These are phyloP conservation scores for Akanthomyces lecanii DNA, from an alignment of 2,329 filamentous ascomycete genomes.

Conservation along the genomic window DNA sequence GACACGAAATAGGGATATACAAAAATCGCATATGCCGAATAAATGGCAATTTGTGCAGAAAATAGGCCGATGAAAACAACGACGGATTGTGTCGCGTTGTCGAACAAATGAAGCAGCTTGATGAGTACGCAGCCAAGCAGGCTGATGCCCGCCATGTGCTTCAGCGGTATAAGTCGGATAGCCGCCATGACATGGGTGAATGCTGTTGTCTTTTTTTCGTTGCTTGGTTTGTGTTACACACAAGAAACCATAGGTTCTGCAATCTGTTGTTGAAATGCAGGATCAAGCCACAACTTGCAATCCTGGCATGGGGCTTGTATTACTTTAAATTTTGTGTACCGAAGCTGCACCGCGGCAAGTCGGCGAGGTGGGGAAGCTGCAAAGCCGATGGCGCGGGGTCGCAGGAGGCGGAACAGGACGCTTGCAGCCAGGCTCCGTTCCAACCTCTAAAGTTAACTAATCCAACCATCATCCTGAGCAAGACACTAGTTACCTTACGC, in stretches of 20 bases:
- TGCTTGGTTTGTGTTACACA: too few relatives aligned
- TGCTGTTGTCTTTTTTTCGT: too few relatives aligned
- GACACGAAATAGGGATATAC: conserved; percentile 37
- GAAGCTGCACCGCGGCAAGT: conserved; percentile 11
- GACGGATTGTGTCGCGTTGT: conserved; percentile 1
- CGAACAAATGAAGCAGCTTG: conserved; percentile 11
- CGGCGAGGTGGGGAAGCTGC: conserved; percentile 9
- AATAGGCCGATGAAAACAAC: conserved; percentile 6
- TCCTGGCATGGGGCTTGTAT: background rate
- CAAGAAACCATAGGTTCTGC: background rate
- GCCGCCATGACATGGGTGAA: conserved; percentile 1
- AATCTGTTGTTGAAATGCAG: background rate
- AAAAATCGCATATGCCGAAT: conserved; percentile 31
- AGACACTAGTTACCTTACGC: background rate
- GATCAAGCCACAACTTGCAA: too few relatives aligned
- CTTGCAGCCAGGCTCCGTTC: conserved; percentile 5
- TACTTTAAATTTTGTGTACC: background rate
- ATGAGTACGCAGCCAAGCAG: conserved; percentile 6
- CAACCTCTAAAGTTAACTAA: background rate
- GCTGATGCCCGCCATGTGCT: conserved; percentile 15
- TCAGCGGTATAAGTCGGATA: conserved; percentile 16
- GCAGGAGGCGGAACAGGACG: conserved; percentile 3
- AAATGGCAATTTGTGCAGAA: conserved; percentile 9
- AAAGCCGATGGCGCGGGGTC: conserved; percentile 16
- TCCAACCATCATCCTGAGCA: too few relatives aligned